A percentile compares a stretch with the other conserved stretches of the same genome.
These are phyloP conservation scores for Edaphochlamys debaryana DNA, from an alignment of 139 green algal species.

Conservation along the genomic window DNA sequence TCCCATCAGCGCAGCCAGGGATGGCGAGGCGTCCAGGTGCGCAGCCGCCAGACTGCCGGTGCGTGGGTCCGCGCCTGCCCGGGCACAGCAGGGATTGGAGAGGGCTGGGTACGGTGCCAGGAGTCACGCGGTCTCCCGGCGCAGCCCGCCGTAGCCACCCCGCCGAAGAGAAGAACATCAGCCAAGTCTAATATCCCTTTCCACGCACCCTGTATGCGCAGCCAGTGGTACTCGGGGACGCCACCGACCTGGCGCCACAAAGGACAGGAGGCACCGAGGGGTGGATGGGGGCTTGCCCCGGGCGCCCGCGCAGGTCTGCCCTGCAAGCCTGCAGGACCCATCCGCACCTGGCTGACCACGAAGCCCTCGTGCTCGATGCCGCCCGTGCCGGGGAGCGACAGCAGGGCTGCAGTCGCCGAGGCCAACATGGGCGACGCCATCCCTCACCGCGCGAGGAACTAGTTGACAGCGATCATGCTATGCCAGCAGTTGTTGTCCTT, in stretches of 20 bases:
- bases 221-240: constrained; percentile 19
- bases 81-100: background rate
- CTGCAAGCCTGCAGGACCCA: background rate
- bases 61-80: constrained; percentile 12
- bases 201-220: background rate
- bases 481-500: no score
- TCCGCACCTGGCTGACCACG: background rate
- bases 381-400: background rate
- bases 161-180: no score
- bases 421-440: no score
- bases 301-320: background rate
- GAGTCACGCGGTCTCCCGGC: no score
- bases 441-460: no score
- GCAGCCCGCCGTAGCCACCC: no score
- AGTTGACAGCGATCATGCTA: no score
- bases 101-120: background rate
- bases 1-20: constrained; percentile 8
- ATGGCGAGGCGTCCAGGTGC: background rate
- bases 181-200: no score
- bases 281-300: background rate
- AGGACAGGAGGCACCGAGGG: no score
- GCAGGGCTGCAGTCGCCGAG: no score
- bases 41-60: constrained; percentile 1
- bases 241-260: constrained; percentile 6
- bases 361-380: constrained; percentile 11